These are phyloP conservation scores for Zhuliangozyma parablackwelliae DNA, from an alignment of 1,139 yeast genomes.

Conservation along the genomic window DNA sequence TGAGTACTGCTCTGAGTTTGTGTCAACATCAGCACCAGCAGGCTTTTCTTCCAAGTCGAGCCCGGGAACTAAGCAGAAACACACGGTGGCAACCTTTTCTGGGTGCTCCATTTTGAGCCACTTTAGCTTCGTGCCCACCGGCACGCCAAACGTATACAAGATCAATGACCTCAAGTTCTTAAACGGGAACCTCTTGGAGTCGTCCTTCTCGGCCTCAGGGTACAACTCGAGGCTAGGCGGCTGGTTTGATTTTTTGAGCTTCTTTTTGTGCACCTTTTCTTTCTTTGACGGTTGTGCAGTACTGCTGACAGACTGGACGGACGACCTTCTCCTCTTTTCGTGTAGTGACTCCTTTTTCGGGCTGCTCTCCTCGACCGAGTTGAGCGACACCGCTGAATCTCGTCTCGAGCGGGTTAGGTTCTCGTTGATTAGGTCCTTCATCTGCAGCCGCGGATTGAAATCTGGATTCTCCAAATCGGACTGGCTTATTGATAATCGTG, in stretches of 20 bases:
- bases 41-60: conserved; percentile 29
- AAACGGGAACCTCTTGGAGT: conserved; percentile 22
- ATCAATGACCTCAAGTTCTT: conserved; percentile 51
- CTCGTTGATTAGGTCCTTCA: conserved; percentile 5
- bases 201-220: not conserved
- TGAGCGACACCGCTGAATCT: conserved; percentile 25
- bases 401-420: conserved; percentile 11
- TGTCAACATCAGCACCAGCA: no score
- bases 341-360: conserved; percentile 8
- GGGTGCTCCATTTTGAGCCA: conserved; percentile 32
- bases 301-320: conserved; percentile 21
- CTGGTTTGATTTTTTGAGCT: conserved; percentile 29
- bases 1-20: no score
- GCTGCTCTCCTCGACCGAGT: conserved; percentile 13
- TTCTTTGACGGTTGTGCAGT: conserved; percentile 8
- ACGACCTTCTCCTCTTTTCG: conserved; percentile 42
- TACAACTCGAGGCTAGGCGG: conserved; percentile 22
- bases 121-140: conserved; percentile 15
- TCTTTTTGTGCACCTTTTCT: conserved; percentile 29
- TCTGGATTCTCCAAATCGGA: conserved; percentile 11
- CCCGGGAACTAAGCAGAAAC: conserved; percentile 67
- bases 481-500: conserved; percentile 25
- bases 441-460: conserved; percentile 15
- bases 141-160: conserved; percentile 41
- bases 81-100: conserved; percentile 37